Base-by-base conservation (phyloP, 2,329 filamentous ascomycete genomes). In the Ascochyta koolunga region DNA sequence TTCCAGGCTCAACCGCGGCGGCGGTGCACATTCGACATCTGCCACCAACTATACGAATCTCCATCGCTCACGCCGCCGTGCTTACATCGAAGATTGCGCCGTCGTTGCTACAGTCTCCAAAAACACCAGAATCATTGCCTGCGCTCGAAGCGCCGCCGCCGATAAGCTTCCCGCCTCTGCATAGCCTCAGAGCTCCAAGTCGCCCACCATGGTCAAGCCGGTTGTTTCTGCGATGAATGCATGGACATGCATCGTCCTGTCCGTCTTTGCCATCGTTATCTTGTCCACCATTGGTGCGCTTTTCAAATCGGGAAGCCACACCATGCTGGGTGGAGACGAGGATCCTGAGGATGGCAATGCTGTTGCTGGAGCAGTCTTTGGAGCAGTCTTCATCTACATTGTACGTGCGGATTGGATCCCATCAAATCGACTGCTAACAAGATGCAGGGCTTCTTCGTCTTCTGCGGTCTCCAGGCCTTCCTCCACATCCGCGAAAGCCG, bases 211-310 rank as follows among this genome's bases (percentile, higher is more conserved):
- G 93, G 96, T 97, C 91, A 97, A 97, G 88, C 93, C 93, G 66
- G 82, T 98, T 73, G 90, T 98, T 67, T 89, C 91, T 73, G 88
- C 91, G 64, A 85, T 93, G 80, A 93, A 96, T 80, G 93, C 93
- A 71, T 97, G 93, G 92, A 91, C 88, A 81, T 96, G 93, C 83
- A 89, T 87, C 59, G 80, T 88, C 71, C 82, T 88, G 62, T 88
- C 85, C 49, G 69, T 83, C 59, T 87, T 87, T 67, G 86, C 84
- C 49, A 85, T 88, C 64, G 75, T 88, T 61, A 88, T 88, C 64
- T 80, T 88, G 52, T 86, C 83, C 50, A 77, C 85, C 61, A 83
- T 88, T 58, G 86, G 90, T 54, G 78, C 86, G 50, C 84, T 97
- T 61, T 98, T 91, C 80, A 86, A 86, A 70, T 84, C 82, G 78